phyloP scores from a whole-genome alignment of 2,329 filamentous ascomycete species.

The Cadophora luteo-olivacea region DNA sequence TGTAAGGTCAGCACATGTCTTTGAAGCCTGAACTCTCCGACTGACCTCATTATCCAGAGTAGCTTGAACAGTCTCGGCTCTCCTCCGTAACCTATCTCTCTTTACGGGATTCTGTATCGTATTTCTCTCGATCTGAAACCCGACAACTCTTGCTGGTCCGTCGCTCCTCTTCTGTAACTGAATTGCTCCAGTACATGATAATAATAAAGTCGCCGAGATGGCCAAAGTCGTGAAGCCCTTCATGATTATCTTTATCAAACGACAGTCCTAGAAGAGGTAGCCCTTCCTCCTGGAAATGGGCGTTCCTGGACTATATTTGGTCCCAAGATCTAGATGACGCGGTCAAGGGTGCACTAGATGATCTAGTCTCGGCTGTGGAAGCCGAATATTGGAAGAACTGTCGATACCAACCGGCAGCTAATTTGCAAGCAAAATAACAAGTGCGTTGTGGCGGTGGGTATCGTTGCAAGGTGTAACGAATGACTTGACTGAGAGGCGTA shows the following conservation, averaged over 20 bases:
- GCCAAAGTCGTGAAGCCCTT: slow-evolving; percentile 38
- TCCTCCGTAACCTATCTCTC: slow-evolving; percentile 49
- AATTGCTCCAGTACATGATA: slow-evolving; percentile 39
- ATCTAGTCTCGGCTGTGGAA: slow-evolving; percentile 24
- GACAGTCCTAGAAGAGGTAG: not conserved
- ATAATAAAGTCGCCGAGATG: slow-evolving; percentile 39
- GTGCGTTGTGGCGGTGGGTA: not conserved
- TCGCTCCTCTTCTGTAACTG: slow-evolving; percentile 39
- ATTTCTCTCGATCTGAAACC: slow-evolving; percentile 41
- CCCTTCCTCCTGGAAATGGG: slow-evolving; percentile 9
- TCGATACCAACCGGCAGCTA: slow-evolving; percentile 8
- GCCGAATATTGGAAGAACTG: slow-evolving; percentile 4
- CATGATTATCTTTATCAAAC: slow-evolving; percentile 35
- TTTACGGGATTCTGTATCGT: slow-evolving; percentile 37
- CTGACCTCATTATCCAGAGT: slow-evolving; percentile 62
- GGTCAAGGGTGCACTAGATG: slow-evolving; percentile 26
- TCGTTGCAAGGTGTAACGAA: slow-evolving; percentile 10
- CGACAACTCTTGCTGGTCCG: slow-evolving; percentile 42
- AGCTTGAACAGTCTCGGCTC: slow-evolving; percentile 53
- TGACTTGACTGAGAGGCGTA: slow-evolving; percentile 5
- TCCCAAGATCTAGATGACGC: slow-evolving; percentile 28
- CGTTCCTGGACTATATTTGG: slow-evolving; percentile 13
- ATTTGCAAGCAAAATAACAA: not conserved
- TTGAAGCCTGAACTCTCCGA: not conserved
- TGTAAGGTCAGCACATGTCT: slow-evolving; percentile 34